Conservation (phyloP, 2,329 filamentous ascomycete genomes). For the Colletotrichum gloeosporioides region DNA sequence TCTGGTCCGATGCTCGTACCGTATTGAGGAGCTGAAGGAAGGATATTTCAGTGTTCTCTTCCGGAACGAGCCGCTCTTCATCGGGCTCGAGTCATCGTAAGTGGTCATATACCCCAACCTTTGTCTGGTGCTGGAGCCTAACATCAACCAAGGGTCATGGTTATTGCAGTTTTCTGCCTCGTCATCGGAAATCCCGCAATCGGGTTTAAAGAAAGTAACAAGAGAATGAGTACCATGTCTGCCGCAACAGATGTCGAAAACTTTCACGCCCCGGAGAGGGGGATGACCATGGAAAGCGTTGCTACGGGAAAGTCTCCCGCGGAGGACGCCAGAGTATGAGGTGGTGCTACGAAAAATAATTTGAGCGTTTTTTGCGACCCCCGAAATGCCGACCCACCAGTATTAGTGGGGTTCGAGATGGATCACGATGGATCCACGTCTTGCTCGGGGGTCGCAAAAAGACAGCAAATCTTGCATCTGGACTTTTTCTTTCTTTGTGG, state of each 20-base stretch:
- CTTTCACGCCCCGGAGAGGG: neutral
- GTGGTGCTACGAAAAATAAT: neutral
- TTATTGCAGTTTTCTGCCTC: slow-evolving; percentile 1
- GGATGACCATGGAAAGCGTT: neutral
- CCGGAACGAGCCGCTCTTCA: slow-evolving; percentile 46
- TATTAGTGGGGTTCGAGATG: neutral
- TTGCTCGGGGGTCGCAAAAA: neutral
- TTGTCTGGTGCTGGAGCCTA: neutral
- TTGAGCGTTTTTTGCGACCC: neutral
- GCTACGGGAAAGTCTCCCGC: neutral
- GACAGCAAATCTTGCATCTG: neutral
- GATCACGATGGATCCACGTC: neutral
- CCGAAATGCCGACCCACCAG: neutral
- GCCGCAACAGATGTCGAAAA: neutral
- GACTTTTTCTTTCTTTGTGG: neutral
- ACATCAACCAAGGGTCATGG: neutral
- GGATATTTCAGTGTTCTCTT: slow-evolving; percentile 59
- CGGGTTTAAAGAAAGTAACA: neutral
- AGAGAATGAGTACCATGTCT: neutral
- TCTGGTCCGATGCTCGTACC: slow-evolving; percentile 61
- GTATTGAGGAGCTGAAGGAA: slow-evolving; percentile 62
- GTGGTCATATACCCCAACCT: neutral
- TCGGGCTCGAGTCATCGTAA: slow-evolving; percentile 44
- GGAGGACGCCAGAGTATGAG: neutral
- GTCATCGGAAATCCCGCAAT: slow-evolving; percentile 13